Evolutionary conservation across 306 rosid genomes (phyloP).

Genomic region (Acacia confusa): DNA sequence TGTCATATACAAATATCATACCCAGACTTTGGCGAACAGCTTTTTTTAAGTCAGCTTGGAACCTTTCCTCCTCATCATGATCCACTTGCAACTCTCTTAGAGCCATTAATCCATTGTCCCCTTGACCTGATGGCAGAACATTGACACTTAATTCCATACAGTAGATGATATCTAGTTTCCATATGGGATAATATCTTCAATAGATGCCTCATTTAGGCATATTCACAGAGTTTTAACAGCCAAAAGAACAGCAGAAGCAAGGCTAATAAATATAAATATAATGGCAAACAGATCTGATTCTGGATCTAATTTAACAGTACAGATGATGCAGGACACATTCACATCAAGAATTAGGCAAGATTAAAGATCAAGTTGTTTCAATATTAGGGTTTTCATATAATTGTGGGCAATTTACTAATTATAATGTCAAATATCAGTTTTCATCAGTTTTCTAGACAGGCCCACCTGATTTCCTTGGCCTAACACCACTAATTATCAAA

Average conservation of each 20-base stretch:
- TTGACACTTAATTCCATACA: not conserved
- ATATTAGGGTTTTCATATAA: not conserved
- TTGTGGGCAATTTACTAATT: not conserved
- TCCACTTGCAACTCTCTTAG: slow-evolving; percentile 57
- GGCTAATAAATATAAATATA: slow-evolving; percentile 22
- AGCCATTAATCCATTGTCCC: slow-evolving; percentile 53
- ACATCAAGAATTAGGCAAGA: not conserved
- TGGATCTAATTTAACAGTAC: slow-evolving; percentile 21
- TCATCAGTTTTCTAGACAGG: too few relatives aligned
- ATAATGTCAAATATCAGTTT: not conserved
- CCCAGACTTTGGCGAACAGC: slow-evolving; percentile 97
- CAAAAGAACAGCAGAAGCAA: slow-evolving; percentile 9
- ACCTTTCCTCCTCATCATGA: slow-evolving; percentile 87
- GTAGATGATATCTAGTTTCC: not conserved
- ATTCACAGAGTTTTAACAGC: slow-evolving; percentile 24
- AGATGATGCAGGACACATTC: not conserved
- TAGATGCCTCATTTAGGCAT: slow-evolving; percentile 22
- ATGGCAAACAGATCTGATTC: slow-evolving; percentile 10
- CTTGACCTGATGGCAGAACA: slow-evolving; percentile 37
- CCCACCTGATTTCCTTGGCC: too few relatives aligned
- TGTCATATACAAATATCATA: slow-evolving; percentile 32
- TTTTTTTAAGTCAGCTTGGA: slow-evolving; percentile 87
- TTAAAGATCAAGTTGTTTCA: slow-evolving; percentile 1
- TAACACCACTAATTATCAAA: too few relatives aligned
- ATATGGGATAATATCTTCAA: not conserved